These are phyloP conservation scores for Mrakiaceae sp. DNA, from an alignment of 1,284 basidiomycete genomes.

Conservation along the genomic window DNA sequence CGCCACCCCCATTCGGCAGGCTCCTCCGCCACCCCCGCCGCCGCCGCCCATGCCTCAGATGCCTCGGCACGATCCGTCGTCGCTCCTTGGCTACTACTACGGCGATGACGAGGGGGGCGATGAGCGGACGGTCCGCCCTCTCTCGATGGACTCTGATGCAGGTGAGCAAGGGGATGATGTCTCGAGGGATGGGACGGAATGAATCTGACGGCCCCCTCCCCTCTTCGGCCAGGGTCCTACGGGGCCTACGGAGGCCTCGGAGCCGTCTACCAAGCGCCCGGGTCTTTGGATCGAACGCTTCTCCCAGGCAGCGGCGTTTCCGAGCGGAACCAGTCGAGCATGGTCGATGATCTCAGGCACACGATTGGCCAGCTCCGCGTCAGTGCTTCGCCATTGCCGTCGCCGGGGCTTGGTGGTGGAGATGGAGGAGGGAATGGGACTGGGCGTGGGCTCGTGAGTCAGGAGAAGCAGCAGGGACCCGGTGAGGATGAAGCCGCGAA, in stretches of 20 bases:
- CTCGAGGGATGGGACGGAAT: no score
- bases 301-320: neutral
- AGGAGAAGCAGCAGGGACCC: conserved; percentile 7
- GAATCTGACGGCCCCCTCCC: no score
- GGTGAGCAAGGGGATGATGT: no score
- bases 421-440: conserved; percentile 4
- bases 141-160: conserved; percentile 13
- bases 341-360: conserved; percentile 6
- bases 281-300: conserved; percentile 4
- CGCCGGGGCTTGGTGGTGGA: neutral
- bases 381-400: neutral
- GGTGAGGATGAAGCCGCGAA: conserved; percentile 15
- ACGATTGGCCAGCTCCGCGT: no score
- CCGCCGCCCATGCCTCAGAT: conserved; percentile 3
- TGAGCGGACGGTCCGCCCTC: conserved; percentile 14
- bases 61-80: conserved; percentile 14
- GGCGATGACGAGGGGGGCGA: neutral
- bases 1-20: conserved; percentile 18
- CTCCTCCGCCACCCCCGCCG: neutral
- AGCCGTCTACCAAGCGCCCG: neutral
- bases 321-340: neutral
- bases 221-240: neutral
- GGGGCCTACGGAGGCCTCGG: conserved; percentile 4
- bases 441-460: neutral
- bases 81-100: conserved; percentile 16